These are phyloP conservation scores for Globisporangium yorkense DNA, from an alignment of 352 stramenopile species.

Conservation along the genomic window DNA sequence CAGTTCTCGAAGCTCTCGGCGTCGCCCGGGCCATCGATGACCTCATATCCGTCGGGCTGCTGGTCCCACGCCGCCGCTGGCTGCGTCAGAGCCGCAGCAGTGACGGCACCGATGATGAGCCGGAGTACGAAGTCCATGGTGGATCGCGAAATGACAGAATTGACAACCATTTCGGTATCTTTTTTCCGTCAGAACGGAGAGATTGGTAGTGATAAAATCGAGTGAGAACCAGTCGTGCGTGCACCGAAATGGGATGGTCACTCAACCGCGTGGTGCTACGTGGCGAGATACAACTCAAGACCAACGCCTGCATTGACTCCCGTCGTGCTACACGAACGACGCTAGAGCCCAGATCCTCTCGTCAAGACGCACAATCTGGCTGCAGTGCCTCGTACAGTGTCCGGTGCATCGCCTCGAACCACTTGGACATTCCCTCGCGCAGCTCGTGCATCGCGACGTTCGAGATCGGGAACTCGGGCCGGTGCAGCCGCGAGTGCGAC, in stretches of 20 bases:
- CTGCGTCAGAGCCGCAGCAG: not conserved
- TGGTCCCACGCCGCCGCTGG: constrained; percentile 42
- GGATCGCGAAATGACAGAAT: not conserved
- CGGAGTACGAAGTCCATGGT: not conserved
- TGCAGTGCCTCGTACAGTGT: constrained; percentile 1
- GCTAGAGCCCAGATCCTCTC: too few relatives aligned
- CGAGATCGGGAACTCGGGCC: constrained; percentile 21
- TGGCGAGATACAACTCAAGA: too few relatives aligned
- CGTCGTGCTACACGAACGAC: too few relatives aligned
- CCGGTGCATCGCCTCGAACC: constrained; percentile 4
- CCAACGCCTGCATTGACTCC: not conserved
- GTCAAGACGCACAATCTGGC: not conserved
- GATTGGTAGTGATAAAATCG: not conserved
- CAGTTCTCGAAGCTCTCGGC: constrained; percentile 35
- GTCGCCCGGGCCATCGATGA: constrained; percentile 55
- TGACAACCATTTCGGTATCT: not conserved
- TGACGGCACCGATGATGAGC: not conserved
- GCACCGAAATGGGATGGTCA: too few relatives aligned
- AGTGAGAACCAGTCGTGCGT: not conserved
- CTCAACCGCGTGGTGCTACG: not conserved
- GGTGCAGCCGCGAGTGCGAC: constrained; percentile 29
- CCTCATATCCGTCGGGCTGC: constrained; percentile 74
- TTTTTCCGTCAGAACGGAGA: not conserved
- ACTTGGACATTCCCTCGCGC: constrained; percentile 4
- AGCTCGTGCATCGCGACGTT: constrained; percentile 1